Base-by-base conservation (phyloP, 768 basidiomycete genomes). In the Mycena alexandri region DNA sequence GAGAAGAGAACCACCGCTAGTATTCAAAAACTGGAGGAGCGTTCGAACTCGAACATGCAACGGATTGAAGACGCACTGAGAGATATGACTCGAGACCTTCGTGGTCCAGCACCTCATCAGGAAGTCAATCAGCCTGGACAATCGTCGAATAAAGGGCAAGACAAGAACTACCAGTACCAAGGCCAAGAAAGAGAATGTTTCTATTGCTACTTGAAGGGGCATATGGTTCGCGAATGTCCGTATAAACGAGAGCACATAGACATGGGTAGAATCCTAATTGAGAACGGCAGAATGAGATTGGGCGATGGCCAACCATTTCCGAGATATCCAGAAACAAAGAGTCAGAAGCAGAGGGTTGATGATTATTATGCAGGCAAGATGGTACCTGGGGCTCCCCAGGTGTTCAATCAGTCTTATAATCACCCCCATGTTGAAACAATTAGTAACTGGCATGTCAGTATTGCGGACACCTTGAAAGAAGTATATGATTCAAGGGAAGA, bases 211-310 rank as follows among this genome's bases (percentile, higher is more conserved):
- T 16, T 42, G n/a, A 41, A 11, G 1, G 54, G 54, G 1, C 57
- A 58, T 14, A 38, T 60, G 33, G 47, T 60, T 21, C 17, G 61
- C 7, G 41, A 61, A 10, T 61, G 61, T 29, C 61, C 36, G 7
- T 43, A 61, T 24, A 61, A 61, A 14, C 10, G 12, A 19, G 61
- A 61, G 19, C 22, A 52, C n/a, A 61, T 61, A 3, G 33, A 52
- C 11, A 1, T 10, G 5, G 61, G 61, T 0, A 29, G 25, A 17
- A n/a, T 61, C 10, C 7, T 43, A 0, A 48, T 61, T n/a, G 61
- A 61, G 16, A 53, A 53, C 13, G 50, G 50, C 12, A 24, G 47
- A 13, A 51, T 52, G 44, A 52, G 21, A 33, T n/a, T 52, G 1
- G 61, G 50, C 13, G 50, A 61, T 61, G 61, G 61, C 5, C n/a